Evolutionary conservation across 371 early-diverging fungal species (phyloP), one percentile per base, ranked within the genome.

Genomic region (Rhizopus delemar): DNA sequence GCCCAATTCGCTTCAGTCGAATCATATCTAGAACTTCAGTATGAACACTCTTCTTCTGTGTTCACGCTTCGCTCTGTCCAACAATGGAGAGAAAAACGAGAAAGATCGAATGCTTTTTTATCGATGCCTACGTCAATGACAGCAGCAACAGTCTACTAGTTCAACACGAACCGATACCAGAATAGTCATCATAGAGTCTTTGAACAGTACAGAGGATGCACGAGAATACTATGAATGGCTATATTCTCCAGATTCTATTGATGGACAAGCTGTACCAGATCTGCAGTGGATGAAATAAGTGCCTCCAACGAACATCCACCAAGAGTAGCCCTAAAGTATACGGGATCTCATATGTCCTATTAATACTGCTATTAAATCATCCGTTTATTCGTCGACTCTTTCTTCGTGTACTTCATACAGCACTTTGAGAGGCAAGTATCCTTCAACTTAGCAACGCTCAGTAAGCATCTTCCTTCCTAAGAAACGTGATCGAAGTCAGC

Each of bases 281-380:
- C 49, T 62, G 0, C 36, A 9, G 29, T 29, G 22, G 52, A 51
- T 0, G 54, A 62, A 4, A 22, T 1, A 1, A 0, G 5, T 28
- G 55, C 0, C 28, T 66, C 0, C 52, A 31, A 9, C 57, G 62
- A 31, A 22, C 55, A 5, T 62, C 63, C 1, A n/a, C 9, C 1
- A 46, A 46, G 5, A 59, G 59, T 50, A 66, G 73, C 11, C 71
- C 73, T 28, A 64, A 73, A 0, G 15, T 62, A 4, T 67, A 73
- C 46, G 73, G 71, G 2, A 13, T 77, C 5, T 67, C 68, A 22
- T 77, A 69, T 54, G 71, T 71, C 34, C 15, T 73, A 4, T 68
- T 68, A 41, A 28, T 46, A 16, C 39, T 59, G 3, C 5, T 16
- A 60, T 9, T 51, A 22, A 11, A 33, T 6, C 29, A 32, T 34